Conservation (phyloP, 148 eudicot genomes). For the Vaccinium darrowii region DNA sequence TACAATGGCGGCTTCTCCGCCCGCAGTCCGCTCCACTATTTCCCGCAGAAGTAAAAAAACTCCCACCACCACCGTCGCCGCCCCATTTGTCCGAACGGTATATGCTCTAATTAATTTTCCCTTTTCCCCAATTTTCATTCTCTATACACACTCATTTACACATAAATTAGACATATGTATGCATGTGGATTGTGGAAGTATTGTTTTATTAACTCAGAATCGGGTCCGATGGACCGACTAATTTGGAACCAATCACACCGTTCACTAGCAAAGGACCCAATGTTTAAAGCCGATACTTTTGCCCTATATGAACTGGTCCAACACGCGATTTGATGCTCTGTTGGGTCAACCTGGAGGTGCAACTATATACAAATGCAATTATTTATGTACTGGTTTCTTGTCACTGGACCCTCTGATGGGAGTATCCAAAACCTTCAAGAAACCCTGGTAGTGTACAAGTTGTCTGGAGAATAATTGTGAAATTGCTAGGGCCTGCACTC, state of each 20-base stretch:
- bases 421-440: neutral
- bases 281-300: too few species aligned
- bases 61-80: neutral
- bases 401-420: neutral
- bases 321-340: too few species aligned
- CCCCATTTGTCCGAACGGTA: slow-evolving; percentile 11
- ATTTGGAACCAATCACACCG: too few species aligned
- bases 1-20: neutral
- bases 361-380: neutral
- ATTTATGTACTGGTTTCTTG: neutral
- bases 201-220: too few species aligned
- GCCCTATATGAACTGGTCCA: too few species aligned
- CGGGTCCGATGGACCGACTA: too few species aligned
- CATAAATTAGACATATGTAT: neutral
- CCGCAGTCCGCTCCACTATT: neutral
- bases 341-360: neutral
- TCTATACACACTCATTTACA: neutral
- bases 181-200: too few species aligned
- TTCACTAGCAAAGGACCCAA: too few species aligned
- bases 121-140: neutral
- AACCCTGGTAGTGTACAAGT: neutral
- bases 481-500: neutral
- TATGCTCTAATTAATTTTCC: neutral
- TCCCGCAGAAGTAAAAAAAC: neutral
- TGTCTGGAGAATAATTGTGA: neutral